Base-by-base conservation (phyloP, 768 basidiomycete genomes). In the Leccinum fibrillosum region DNA sequence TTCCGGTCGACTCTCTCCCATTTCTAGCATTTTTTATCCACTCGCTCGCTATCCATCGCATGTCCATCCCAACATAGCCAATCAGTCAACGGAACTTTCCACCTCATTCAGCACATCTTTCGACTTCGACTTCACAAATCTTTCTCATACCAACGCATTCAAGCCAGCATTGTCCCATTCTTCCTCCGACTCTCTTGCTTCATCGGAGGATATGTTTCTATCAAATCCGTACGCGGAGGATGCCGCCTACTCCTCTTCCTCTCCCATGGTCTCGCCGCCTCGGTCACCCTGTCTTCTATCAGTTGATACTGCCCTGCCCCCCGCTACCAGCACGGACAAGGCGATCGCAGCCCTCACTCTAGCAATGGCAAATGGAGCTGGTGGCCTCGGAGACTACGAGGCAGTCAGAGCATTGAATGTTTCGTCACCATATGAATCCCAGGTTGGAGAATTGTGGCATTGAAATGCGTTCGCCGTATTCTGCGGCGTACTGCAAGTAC, bases 311-410 rank as follows among this genome's bases (percentile, higher is more conserved):
- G 49, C 53, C 44, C 50, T 54, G 9, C 58, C 66, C n/a, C 60
- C 74, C 19, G 69, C 82, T 11, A 78, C 82, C 47, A 77, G 75
- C 35, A 74, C 82, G 19, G 85, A 86, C 62, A 86, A 84, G 64
- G 82, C 82, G 15, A 76, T 86, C 52, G 84, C 84, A 17, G 83
- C 82, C 17, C 76, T 86, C 30, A 77, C 75, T 32, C 70, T 87
- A 3, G 84, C 83, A 17, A 78, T 87, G 73, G 85, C 86, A 12
- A 86, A 81, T 59, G 86, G 85, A 44, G 85, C 85, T 10, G 84
- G 81, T 5, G 78, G 83, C 26, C 66, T 87, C 39, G 78, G 77
- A 53, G 85, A 87, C 64, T 86, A 86, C 56, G 73, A 75, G 54
- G 77, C 80, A 2, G 72, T 83, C 35, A 76, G 75, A 56, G 71